Base-by-base conservation (phyloP, 2,329 filamentous ascomycete species). In the Neonectria sp. region DNA sequence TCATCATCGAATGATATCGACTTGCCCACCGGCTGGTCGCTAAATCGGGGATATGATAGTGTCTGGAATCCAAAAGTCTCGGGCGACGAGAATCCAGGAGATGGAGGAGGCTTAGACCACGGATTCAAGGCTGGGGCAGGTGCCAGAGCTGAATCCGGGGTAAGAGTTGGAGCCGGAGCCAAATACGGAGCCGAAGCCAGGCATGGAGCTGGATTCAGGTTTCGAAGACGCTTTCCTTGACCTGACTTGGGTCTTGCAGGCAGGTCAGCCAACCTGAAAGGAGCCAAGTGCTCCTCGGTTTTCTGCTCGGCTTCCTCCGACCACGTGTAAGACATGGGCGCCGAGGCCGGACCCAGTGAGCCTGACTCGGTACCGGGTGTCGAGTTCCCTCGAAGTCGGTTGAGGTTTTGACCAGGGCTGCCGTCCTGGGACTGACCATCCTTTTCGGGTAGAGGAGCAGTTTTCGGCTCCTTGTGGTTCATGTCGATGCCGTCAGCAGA, bases 341-440 rank as follows among this genome's bases (percentile, higher is more conserved):
- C 91, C 2, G 91, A 92, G 0, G 90, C 91, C 12, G 91, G 90
- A 0, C 90, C 90, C 0, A 90, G 87, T 1, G 88, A 88, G 24
- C 90, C 84, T 4, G 84, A 77, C 43, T 86, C 85, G 9, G 81
- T 74, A 33, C 81, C 83, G 0, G 88, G 84, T 4, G 86, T 88
- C 3, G 88, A 90, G 70, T 86, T 87, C 1, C 85, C 86, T 55
- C 88, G 82, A 4, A 81, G 80, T 62, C 87, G 84, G 25, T 80
- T 82, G 2, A 83, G 83, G 60, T 82, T 85, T 29, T 82, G 29
- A 57, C 73, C 52, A 79, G 83, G 21, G 77, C 75, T 68, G 78
- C 81, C 59, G 79, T 85, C 48, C 11, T 79, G 78, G n/a, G 80
- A 79, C 29, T 83, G 82, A n/a, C 70, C 63, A 59, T 86, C 84